Conservation (phyloP, 108 stramenopile species). For the Discostella stelligeroides region DNA sequence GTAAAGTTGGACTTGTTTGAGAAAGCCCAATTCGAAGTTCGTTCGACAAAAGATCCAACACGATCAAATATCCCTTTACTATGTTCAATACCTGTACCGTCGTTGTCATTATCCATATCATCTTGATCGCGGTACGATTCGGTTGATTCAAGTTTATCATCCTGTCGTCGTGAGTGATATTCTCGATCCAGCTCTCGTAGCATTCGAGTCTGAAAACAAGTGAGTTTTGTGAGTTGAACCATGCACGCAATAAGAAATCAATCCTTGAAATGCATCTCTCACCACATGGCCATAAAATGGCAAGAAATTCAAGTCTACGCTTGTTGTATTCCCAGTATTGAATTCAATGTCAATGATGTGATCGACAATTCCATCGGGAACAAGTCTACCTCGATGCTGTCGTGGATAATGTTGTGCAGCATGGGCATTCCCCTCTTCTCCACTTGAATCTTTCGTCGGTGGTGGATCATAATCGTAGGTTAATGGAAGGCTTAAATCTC, state of each 20-base stretch:
- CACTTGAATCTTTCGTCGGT: background rate
- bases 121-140: slow-evolving; percentile 27
- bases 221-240: background rate
- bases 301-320: slow-evolving; percentile 38
- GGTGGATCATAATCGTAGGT: slow-evolving; percentile 45
- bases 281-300: slow-evolving; percentile 57
- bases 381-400: slow-evolving; percentile 47
- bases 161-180: slow-evolving; percentile 38
- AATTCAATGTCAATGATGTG: slow-evolving; percentile 61
- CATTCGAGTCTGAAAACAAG: slow-evolving; percentile 17
- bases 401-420: slow-evolving; percentile 31
- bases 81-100: background rate
- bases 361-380: slow-evolving; percentile 57
- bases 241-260: background rate
- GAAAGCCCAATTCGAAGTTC: slow-evolving; percentile 44
- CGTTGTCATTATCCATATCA: no score
- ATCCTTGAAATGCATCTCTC: background rate
- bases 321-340: slow-evolving; percentile 18
- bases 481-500: slow-evolving; percentile 55
- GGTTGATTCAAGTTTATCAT: slow-evolving; percentile 35
- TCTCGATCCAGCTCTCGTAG: slow-evolving; percentile 44
- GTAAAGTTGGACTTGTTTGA: slow-evolving; percentile 17
- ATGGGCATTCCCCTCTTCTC: slow-evolving; percentile 14
- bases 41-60: slow-evolving; percentile 40
- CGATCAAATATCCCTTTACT: slow-evolving; percentile 38